phyloP scores from a whole-genome alignment of 768 basidiomycete genomes.

The Kwoniella sp. region DNA sequence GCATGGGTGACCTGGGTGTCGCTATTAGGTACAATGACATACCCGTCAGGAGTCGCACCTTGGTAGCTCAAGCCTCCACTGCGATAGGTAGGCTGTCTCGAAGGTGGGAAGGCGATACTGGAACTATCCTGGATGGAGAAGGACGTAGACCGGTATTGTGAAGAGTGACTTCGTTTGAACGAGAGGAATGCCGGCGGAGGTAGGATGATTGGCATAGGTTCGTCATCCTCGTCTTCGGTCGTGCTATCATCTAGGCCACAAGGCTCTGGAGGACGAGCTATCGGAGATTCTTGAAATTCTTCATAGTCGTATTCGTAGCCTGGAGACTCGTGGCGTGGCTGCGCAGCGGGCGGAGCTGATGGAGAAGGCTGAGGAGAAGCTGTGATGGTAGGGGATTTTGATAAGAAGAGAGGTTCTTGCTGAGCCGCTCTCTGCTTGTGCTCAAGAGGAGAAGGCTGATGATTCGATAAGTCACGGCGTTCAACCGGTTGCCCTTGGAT shows the following conservation, averaged over 20 bases:
- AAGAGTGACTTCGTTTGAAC: not conserved
- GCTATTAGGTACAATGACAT: slow-evolving; percentile 4
- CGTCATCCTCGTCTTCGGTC: not conserved
- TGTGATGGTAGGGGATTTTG: slow-evolving; percentile 2
- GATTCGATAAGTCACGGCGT: not conserved
- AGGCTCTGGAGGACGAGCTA: not conserved
- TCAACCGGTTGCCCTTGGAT: too few relatives aligned
- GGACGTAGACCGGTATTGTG: too few relatives aligned
- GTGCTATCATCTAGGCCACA: not conserved
- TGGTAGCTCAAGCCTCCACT: not conserved
- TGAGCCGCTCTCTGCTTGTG: not conserved
- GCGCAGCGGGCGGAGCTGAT: not conserved
- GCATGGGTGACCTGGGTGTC: not conserved
- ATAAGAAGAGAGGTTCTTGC: slow-evolving; percentile 12
- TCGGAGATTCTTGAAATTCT: not conserved
- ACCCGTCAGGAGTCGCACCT: not conserved
- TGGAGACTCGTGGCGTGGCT: not conserved
- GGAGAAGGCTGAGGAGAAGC: not conserved
- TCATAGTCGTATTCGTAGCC: too few relatives aligned
- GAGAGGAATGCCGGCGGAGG: not conserved
- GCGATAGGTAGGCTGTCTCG: not conserved
- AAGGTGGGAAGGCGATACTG: not conserved
- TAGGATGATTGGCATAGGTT: not conserved
- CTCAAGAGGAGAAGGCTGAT: not conserved
- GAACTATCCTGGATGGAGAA: too few relatives aligned